phyloP scores from a whole-genome alignment of 495 filamentous ascomycete species.

The Trichoderma erinaceum region DNA sequence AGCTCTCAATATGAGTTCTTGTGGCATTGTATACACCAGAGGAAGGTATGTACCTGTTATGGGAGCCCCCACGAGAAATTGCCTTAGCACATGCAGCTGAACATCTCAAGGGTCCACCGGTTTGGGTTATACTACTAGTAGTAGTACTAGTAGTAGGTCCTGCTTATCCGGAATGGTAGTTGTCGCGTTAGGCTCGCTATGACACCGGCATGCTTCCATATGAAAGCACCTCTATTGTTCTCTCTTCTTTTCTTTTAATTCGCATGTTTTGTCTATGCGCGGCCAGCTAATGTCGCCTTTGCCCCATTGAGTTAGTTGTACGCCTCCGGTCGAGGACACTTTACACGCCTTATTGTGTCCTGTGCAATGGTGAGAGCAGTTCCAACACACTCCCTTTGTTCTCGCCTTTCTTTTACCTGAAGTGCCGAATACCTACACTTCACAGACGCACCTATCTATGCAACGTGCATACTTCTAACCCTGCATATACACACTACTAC shows the following conservation, averaged over 20 bases:
- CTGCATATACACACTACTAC: no score
- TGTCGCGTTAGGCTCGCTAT: no score
- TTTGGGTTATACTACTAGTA: no score
- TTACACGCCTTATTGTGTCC: not conserved
- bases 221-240: not conserved
- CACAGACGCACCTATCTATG: not conserved
- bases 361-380: not conserved
- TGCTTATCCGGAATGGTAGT: no score
- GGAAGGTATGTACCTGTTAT: no score
- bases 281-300: not conserved
- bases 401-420: not conserved
- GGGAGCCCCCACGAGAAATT: no score
- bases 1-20: not conserved
- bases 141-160: no score
- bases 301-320: slow-evolving; percentile 1
- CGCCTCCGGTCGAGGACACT: not conserved
- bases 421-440: not conserved
- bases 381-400: not conserved
- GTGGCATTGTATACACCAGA: not conserved
- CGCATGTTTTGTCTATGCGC: not conserved
- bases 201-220: not conserved
- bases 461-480: no score
- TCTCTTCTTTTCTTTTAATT: no score
- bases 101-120: no score
- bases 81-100: no score